Evolutionary conservation across 768 basidiomycete genomes (phyloP).

Genomic region (Lentinus brumalis): DNA sequence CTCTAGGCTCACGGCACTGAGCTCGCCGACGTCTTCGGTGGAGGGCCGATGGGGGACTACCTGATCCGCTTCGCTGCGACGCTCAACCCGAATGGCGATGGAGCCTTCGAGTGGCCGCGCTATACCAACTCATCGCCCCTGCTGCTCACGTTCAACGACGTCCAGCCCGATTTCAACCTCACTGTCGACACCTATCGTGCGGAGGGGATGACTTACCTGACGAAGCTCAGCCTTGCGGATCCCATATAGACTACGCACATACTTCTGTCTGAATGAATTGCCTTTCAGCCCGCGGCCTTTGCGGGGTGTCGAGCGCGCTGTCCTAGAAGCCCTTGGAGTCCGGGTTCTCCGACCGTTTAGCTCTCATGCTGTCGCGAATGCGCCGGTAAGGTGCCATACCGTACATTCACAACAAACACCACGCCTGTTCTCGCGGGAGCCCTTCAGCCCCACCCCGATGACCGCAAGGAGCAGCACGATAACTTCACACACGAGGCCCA

Average conservation of each 20-base stretch:
- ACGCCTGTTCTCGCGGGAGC: background rate
- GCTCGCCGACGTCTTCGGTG: conserved; percentile 11
- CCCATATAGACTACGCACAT: background rate
- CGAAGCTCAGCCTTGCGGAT: conserved; percentile 3
- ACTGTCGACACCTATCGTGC: conserved; percentile 26
- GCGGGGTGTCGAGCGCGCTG: too few species aligned
- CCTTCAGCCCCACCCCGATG: background rate
- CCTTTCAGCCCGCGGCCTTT: too few species aligned
- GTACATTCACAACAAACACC: too few species aligned
- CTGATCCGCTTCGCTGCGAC: conserved; percentile 30
- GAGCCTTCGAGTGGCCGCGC: conserved; percentile 25
- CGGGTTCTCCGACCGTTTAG: too few species aligned
- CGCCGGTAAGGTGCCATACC: too few species aligned
- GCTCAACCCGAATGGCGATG: conserved; percentile 27
- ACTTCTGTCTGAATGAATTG: too few species aligned
- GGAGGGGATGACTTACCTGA: conserved; percentile 14
- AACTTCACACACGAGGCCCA: conserved; percentile 1
- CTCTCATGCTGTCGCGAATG: too few species aligned
- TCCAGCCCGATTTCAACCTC: conserved; percentile 14
- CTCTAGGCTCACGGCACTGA: conserved; percentile 17
- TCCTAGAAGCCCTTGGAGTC: too few species aligned
- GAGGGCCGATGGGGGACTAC: conserved; percentile 20
- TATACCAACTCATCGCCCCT: conserved; percentile 19
- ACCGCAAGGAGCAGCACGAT: conserved; percentile 2
- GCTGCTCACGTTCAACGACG: conserved; percentile 28